Evolutionary conservation across 2,329 filamentous ascomycete genomes (phyloP).

Genomic region (Monosporascus ibericus): DNA sequence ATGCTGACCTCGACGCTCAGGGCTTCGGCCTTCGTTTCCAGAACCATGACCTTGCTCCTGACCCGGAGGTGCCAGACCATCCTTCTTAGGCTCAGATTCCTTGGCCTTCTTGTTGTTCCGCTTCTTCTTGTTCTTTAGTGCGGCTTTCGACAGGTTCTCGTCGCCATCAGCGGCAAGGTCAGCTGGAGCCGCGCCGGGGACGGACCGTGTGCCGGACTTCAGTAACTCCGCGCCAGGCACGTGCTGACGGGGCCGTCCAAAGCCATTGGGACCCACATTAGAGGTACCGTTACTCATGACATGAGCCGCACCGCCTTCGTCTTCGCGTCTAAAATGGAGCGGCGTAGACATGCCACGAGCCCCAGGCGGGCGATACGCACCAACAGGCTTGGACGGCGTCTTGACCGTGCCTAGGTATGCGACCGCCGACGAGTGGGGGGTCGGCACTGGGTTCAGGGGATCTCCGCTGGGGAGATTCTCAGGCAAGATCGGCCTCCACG

Average conservation of each 20-base stretch:
- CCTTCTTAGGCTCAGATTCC: conserved; percentile 61
- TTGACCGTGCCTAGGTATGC: conserved; percentile 81
- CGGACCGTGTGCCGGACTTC: conserved; percentile 50
- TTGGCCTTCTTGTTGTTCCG: conserved; percentile 84
- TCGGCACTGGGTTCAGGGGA: conserved; percentile 67
- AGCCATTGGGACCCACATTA: conserved; percentile 70
- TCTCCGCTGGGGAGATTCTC: conserved; percentile 57
- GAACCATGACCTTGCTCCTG: conserved; percentile 35
- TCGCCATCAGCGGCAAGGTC: conserved; percentile 58
- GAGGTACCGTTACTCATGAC: conserved; percentile 71
- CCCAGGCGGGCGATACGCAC: conserved; percentile 90
- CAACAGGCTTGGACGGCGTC: conserved; percentile 93
- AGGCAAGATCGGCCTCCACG: conserved; percentile 73
- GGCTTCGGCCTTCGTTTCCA: conserved; percentile 54
- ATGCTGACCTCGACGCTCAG: conserved; percentile 57
- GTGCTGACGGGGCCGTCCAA: conserved; percentile 66
- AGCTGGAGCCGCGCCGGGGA: conserved; percentile 62
- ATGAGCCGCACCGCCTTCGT: conserved; percentile 89
- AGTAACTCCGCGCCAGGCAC: conserved; percentile 79
- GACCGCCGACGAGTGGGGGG: conserved; percentile 75
- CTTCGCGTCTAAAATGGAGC: conserved; percentile 93
- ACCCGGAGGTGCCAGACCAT: conserved; percentile 39
- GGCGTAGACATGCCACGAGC: conserved; percentile 85
- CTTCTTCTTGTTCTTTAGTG: conserved; percentile 98
- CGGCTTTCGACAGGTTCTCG: conserved; percentile 74